Percentiles rank a stretch among this genome's conserved stretches.
These are phyloP conservation scores for Haplosporangium sp. DNA, from an alignment of 371 early-diverging fungal species.

Conservation along the genomic window DNA sequence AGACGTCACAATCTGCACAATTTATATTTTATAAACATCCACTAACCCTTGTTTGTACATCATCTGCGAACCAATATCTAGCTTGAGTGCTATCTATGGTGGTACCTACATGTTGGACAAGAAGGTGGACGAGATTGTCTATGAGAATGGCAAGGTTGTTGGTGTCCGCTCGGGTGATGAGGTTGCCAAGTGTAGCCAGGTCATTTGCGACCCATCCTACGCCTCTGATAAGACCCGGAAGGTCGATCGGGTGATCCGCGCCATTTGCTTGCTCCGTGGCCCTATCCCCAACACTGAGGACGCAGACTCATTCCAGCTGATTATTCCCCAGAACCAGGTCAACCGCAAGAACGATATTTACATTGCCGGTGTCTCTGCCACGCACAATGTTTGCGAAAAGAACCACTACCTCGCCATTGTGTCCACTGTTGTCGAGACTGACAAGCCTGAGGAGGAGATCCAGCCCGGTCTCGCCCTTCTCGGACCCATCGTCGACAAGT, in stretches of 20 bases:
- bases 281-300: constrained; percentile 93
- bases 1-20: background rate
- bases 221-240: constrained; percentile 81
- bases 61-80: too few relatives aligned
- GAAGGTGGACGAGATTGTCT: constrained; percentile 91
- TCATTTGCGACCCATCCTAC: constrained; percentile 97
- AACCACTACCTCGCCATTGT: constrained; percentile 94
- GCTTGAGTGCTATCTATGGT: constrained; percentile 95
- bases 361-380: constrained; percentile 89
- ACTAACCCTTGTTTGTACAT: too few relatives aligned
- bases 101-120: constrained; percentile 98
- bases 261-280: constrained; percentile 93
- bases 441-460: constrained; percentile 90
- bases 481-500: constrained; percentile 94
- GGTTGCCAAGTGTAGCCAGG: constrained; percentile 82
- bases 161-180: constrained; percentile 93
- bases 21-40: background rate
- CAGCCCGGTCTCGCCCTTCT: constrained; percentile 88
- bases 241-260: constrained; percentile 91
- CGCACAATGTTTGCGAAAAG: constrained; percentile 93
- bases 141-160: constrained; percentile 84
- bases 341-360: constrained; percentile 94
- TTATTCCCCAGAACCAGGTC: constrained; percentile 97
- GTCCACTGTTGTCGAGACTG: constrained; percentile 93
- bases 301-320: constrained; percentile 92